phyloP scores from a whole-genome alignment of 495 filamentous ascomycete species.

The Choiromyces venosus region DNA sequence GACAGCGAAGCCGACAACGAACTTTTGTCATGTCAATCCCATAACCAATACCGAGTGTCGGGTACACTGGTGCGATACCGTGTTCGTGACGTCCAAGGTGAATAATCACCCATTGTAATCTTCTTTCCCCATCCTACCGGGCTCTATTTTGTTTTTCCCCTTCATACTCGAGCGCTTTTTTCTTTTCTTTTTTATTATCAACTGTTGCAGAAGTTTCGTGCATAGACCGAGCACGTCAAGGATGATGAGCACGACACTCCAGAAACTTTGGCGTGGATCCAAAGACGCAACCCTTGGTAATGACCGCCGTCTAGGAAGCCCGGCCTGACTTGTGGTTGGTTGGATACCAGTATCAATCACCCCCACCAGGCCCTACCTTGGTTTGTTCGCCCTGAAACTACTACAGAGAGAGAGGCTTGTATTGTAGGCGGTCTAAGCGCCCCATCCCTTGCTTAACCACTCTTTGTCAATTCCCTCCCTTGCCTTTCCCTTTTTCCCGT shows the following conservation, averaged over 20 bases:
- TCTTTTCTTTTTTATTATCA: background rate
- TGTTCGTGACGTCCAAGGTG: background rate
- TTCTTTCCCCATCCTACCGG: conserved; percentile 26
- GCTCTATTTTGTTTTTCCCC: conserved; percentile 27
- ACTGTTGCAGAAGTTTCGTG: conserved; percentile 12
- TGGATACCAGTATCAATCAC: background rate
- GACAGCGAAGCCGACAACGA: background rate
- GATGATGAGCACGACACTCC: conserved; percentile 32
- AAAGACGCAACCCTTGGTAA: conserved; percentile 31
- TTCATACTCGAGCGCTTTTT: conserved; percentile 30
- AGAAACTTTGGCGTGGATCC: conserved; percentile 9
- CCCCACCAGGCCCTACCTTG: background rate
- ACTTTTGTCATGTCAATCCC: background rate
- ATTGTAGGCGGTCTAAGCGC: conserved; percentile 2
- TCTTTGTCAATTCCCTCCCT: conserved; percentile 1
- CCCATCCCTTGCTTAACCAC: background rate
- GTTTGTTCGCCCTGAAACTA: conserved; percentile 1
- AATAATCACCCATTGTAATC: conserved; percentile 2
- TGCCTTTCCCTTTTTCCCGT: background rate
- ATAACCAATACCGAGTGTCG: background rate
- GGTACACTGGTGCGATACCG: background rate
- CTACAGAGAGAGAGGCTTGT: background rate
- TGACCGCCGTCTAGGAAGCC: conserved; percentile 7
- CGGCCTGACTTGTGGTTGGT: background rate
- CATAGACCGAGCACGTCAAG: conserved; percentile 38